Percentiles rank a stretch among this genome's conserved stretches.
Conservation (phyloP, 352 stramenopile species). For the Pythium myriotylum region DNA sequence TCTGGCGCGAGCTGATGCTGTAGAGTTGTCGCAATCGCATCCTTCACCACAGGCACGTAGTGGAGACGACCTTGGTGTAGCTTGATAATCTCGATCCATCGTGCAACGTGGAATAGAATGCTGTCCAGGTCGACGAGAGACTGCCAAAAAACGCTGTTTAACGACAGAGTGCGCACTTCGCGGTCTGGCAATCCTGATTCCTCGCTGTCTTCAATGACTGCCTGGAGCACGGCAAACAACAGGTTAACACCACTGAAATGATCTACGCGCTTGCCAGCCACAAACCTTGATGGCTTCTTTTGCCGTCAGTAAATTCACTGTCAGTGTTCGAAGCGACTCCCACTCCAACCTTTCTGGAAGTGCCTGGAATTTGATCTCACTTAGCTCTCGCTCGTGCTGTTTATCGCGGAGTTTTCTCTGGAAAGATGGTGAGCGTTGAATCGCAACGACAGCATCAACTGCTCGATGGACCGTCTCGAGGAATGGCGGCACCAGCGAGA, state of each 20-base stretch:
- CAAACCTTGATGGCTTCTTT: constrained; percentile 23
- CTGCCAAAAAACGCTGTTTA: constrained; percentile 9
- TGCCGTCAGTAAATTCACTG: constrained; percentile 5
- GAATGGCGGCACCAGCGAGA: constrained; percentile 17
- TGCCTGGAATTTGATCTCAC: background rate
- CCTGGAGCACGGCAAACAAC: background rate
- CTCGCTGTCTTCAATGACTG: background rate
- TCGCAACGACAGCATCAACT: constrained; percentile 1
- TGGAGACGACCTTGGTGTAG: constrained; percentile 20
- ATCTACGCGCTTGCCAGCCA: background rate
- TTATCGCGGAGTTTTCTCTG: constrained; percentile 9
- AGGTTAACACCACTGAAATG: background rate
- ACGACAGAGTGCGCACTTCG: background rate
- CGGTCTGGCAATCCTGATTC: background rate
- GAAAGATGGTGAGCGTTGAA: background rate
- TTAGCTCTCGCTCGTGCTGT: constrained; percentile 1
- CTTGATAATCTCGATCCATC: constrained; percentile 24
- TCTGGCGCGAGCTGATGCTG: constrained; percentile 23
- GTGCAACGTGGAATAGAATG: constrained; percentile 17
- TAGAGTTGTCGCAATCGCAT: constrained; percentile 22
- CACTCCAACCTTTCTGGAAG: constrained; percentile 16
- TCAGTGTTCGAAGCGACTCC: constrained; percentile 15
- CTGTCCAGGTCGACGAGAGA: constrained; percentile 23
- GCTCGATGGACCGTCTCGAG: constrained; percentile 1
- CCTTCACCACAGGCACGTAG: constrained; percentile 21